These are phyloP conservation scores for Chytriomyces hyalinus DNA, from an alignment of 192 early-diverging fungal genomes.

Conservation along the genomic window DNA sequence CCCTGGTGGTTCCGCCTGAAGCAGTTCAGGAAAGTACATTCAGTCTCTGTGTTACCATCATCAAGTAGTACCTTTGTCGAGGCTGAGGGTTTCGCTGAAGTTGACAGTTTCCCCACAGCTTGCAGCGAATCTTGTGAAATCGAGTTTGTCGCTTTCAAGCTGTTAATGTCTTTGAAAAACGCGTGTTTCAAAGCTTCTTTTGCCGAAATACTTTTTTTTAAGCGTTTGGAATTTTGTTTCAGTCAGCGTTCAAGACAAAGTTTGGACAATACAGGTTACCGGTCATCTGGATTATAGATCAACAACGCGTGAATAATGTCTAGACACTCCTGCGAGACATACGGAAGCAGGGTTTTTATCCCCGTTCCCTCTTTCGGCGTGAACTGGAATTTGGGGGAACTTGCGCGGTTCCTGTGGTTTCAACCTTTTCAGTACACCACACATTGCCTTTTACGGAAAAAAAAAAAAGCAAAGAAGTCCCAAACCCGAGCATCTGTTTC, in stretches of 20 bases:
- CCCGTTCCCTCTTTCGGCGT: slow-evolving; percentile 58
- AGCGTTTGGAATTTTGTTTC: not conserved
- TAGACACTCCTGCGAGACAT: slow-evolving; percentile 51
- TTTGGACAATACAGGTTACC: slow-evolving; percentile 36
- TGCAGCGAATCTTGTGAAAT: slow-evolving; percentile 21
- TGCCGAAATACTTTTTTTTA: slow-evolving; percentile 47
- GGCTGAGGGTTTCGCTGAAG: slow-evolving; percentile 4
- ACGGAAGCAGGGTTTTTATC: slow-evolving; percentile 50
- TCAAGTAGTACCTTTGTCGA: not conserved
- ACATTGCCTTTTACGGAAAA: not conserved
- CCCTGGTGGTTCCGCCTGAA: not conserved
- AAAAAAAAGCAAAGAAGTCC: not conserved
- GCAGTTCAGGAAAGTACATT: not conserved
- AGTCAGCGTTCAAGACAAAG: not conserved
- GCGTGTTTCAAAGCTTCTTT: slow-evolving; percentile 51
- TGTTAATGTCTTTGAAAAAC: slow-evolving; percentile 51
- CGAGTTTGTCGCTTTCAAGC: not conserved
- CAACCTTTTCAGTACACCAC: not conserved
- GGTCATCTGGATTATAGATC: slow-evolving; percentile 58
- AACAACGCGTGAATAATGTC: slow-evolving; percentile 54
- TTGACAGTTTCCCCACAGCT: slow-evolving; percentile 4
- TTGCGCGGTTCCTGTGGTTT: slow-evolving; percentile 41
- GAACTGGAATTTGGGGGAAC: slow-evolving; percentile 58
- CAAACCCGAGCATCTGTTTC: slow-evolving; percentile 59
- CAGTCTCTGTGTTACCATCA: not conserved